Evolutionary conservation across 441 rosid species (phyloP), one percentile per base, ranked within the genome.

Genomic region (Brassica balearica): DNA sequence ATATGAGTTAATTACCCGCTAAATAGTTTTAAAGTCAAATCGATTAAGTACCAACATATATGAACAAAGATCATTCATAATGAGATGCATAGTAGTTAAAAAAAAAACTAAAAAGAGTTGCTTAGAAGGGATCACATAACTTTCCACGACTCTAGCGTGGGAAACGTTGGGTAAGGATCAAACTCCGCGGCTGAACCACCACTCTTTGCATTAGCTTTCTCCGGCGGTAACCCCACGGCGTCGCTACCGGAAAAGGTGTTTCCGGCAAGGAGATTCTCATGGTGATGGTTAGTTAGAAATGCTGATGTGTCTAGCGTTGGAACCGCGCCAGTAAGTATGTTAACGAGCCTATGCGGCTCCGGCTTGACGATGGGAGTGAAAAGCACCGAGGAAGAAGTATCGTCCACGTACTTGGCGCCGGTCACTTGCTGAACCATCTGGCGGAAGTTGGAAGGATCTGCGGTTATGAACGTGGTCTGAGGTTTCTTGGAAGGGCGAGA

Each of bases 341-440:
- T 25, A 0, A 62, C 38, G 29, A 68, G 10, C 20, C 90, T 84
- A 55, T 78, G 86, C 1, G 97, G 90, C 79, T 88, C 71, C 59
- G 89, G 85, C 22, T 73, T 75, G 53, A 75, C 6, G 14, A 76
- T 9, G 2, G 77, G 70, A 8, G 84, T n/a, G 19, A 79, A 41
- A 68, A 71, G 71, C 6, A 25, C 27, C 27, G 27, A 25, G 27
- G 27, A 25, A 25, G 77, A 22, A 12, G 76, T 27, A 2, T 73
- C 82, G 48, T 56, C 17, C 17, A 17, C 17, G 17, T 17, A 83
- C 65, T 87, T 75, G 10, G 86, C 87, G 0, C 98, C 98, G 4
- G 98, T 93, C 8, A 93, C 92, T 85, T 90, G 96, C 77, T 93
- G 98, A 83, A 93, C 98, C 96, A 90, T 89, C 86, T 89, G 91